A percentile compares a stretch with the other conserved stretches of the same genome.
Evolutionary conservation across 495 filamentous ascomycete species (phyloP).

Genomic region (Penicillium bialowiezense): DNA sequence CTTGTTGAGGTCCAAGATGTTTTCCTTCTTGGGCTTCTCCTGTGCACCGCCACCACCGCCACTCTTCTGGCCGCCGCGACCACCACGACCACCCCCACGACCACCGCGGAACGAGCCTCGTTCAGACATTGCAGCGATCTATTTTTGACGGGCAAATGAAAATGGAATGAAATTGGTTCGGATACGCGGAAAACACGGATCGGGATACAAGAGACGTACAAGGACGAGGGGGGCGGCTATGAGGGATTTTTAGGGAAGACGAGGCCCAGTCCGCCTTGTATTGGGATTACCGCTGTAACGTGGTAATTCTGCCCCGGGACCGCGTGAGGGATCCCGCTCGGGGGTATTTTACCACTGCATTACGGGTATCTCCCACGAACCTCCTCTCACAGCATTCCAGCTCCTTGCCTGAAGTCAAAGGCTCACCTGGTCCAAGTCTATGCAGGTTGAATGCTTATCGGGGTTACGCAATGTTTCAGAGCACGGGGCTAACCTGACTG

Average conservation of each 20-base stretch:
- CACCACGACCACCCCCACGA: slow-evolving; percentile 44
- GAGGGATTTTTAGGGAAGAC: slow-evolving; percentile 27
- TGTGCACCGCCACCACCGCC: slow-evolving; percentile 50
- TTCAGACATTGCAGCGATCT: slow-evolving; percentile 57
- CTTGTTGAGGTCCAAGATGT: slow-evolving; percentile 90
- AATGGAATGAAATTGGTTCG: slow-evolving; percentile 3
- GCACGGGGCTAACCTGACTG: not conserved
- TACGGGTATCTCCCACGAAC: not conserved
- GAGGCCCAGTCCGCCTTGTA: slow-evolving; percentile 2
- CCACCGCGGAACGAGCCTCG: slow-evolving; percentile 62
- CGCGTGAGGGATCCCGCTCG: slow-evolving; percentile 6
- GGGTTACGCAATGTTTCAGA: slow-evolving; percentile 3
- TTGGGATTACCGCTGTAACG: not conserved
- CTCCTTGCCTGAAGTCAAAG: not conserved
- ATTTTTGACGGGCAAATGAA: not conserved
- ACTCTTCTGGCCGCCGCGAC: slow-evolving; percentile 38
- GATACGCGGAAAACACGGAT: slow-evolving; percentile 10
- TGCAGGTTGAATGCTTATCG: not conserved
- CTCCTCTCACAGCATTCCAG: not conserved
- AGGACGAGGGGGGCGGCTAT: slow-evolving; percentile 15
- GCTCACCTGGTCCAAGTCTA: not conserved
- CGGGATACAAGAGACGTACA: slow-evolving; percentile 3
- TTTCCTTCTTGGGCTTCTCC: slow-evolving; percentile 93
- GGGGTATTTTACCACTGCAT: slow-evolving; percentile 1
- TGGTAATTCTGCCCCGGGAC: not conserved